Conservation (phyloP, 805 yeast genomes). For the Teunomyces barrocoloradensis region DNA sequence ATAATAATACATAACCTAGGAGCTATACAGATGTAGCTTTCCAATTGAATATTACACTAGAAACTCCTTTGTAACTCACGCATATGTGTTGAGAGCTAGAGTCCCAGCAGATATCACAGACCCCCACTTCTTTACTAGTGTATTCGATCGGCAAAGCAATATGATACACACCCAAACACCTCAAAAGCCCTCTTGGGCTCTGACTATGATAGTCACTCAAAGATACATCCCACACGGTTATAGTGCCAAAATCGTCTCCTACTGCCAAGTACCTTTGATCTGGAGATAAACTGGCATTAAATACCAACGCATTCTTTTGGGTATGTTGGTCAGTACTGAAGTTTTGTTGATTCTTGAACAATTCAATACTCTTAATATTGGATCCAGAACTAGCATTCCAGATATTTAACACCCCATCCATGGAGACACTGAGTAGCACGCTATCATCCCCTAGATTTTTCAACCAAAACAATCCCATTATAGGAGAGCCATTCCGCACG, state of each 20-base stretch:
- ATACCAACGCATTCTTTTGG: conserved; percentile 54
- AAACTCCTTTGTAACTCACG: conserved; percentile 34
- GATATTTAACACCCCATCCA: conserved; percentile 67
- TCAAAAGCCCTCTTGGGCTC: conserved; percentile 14
- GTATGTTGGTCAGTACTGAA: conserved; percentile 16
- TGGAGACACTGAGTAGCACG: conserved; percentile 49
- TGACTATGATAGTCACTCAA: conserved; percentile 16
- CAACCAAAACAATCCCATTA: conserved; percentile 58
- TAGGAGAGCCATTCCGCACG: conserved; percentile 51
- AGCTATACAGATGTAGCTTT: conserved; percentile 1
- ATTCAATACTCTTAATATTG: conserved; percentile 30
- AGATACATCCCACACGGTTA: conserved; percentile 48
- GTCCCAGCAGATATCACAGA: conserved; percentile 42
- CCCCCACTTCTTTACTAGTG: conserved; percentile 18
- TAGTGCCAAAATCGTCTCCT: conserved; percentile 64
- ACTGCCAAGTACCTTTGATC: conserved; percentile 50
- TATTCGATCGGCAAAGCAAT: conserved; percentile 11
- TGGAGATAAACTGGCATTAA: conserved; percentile 52
- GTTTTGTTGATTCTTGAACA: conserved; percentile 25
- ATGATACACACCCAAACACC: conserved; percentile 26
- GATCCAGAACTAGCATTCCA: conserved; percentile 60
- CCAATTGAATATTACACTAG: conserved; percentile 25
- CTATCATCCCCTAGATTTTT: conserved; percentile 22
- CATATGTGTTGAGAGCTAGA: conserved; percentile 20
- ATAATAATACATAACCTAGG: not conserved